Conservation (phyloP, 176 grass and related monocot species). For the Neostapfia colusana region DNA sequence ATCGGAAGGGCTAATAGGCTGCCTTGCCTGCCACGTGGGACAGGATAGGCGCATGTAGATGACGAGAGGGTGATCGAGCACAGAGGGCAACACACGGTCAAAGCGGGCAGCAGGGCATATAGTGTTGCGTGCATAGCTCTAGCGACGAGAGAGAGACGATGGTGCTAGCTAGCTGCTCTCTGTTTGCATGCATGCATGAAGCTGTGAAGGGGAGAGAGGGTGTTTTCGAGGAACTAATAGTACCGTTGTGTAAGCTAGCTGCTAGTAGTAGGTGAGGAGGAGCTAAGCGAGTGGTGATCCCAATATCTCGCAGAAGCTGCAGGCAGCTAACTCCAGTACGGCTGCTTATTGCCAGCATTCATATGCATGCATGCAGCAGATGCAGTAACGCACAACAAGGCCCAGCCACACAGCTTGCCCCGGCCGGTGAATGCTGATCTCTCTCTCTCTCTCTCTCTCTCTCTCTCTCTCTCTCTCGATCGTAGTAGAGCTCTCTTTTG, state of each 20-base stretch:
- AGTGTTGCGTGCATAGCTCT: neutral
- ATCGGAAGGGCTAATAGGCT: neutral
- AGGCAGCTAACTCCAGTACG: constrained; percentile 34
- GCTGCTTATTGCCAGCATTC: constrained; percentile 26
- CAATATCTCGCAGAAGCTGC: constrained; percentile 9
- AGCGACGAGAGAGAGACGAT: neutral
- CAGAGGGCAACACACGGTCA: constrained; percentile 38
- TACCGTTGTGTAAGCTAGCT: constrained; percentile 14
- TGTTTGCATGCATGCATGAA: neutral
- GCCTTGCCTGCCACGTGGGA: too few species aligned
- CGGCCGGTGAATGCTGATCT: neutral
- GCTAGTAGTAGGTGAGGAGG: neutral
- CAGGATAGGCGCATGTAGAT: too few species aligned
- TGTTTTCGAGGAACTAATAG: neutral
- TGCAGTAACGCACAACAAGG: neutral
- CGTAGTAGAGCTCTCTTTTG: too few species aligned
- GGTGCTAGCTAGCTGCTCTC: neutral
- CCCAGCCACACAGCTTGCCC: too few species aligned
- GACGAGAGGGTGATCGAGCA: neutral
- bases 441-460: too few species aligned
- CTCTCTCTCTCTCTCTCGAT: neutral
- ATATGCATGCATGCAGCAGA: constrained; percentile 37
- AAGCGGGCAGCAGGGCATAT: constrained; percentile 38
- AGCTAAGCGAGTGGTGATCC: constrained; percentile 30
- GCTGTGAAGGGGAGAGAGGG: neutral